phyloP scores from a whole-genome alignment of 2,329 filamentous ascomycete species.

The Cercospora sojina region DNA sequence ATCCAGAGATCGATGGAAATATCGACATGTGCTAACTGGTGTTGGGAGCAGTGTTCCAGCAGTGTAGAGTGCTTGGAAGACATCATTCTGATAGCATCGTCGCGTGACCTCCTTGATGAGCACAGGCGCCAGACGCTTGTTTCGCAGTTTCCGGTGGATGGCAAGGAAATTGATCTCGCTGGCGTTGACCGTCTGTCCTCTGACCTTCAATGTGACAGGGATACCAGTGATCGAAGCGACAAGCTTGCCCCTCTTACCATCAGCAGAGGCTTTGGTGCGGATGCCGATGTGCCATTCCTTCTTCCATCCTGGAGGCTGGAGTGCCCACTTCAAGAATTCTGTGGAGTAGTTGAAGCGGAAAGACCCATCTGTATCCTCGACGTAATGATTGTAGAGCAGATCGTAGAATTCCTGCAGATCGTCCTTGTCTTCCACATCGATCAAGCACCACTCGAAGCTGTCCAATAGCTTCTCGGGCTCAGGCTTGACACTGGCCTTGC shows the following conservation, averaged over 20 bases:
- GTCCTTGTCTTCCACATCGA: slow-evolving; percentile 76
- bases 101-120: slow-evolving; percentile 98
- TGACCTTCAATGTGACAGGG: slow-evolving; percentile 77
- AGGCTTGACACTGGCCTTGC: slow-evolving; percentile 51
- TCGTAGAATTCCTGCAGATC: slow-evolving; percentile 89
- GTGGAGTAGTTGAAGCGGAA: slow-evolving; percentile 96
- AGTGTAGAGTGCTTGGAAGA: slow-evolving; percentile 96
- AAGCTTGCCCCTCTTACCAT: slow-evolving; percentile 73
- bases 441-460: slow-evolving; percentile 90
- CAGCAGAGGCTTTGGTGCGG: slow-evolving; percentile 55
- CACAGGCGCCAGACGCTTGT: slow-evolving; percentile 87
- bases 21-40: slow-evolving; percentile 87
- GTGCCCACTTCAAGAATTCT: slow-evolving; percentile 87
- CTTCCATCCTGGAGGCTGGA: slow-evolving; percentile 92
- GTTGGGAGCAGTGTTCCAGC: slow-evolving; percentile 87
- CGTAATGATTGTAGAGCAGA: slow-evolving; percentile 87
- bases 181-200: slow-evolving; percentile 70
- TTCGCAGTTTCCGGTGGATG: slow-evolving; percentile 94
- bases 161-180: slow-evolving; percentile 98
- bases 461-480: slow-evolving; percentile 72
- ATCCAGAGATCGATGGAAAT: slow-evolving; percentile 90
- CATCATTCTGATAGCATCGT: slow-evolving; percentile 78
- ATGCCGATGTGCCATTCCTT: slow-evolving; percentile 95
- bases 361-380: slow-evolving; percentile 95
- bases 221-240: slow-evolving; percentile 96